Evolutionary conservation across 345 rosid genomes (phyloP), one percentile per base, ranked within the genome.

Genomic region (Geranium brycei): DNA sequence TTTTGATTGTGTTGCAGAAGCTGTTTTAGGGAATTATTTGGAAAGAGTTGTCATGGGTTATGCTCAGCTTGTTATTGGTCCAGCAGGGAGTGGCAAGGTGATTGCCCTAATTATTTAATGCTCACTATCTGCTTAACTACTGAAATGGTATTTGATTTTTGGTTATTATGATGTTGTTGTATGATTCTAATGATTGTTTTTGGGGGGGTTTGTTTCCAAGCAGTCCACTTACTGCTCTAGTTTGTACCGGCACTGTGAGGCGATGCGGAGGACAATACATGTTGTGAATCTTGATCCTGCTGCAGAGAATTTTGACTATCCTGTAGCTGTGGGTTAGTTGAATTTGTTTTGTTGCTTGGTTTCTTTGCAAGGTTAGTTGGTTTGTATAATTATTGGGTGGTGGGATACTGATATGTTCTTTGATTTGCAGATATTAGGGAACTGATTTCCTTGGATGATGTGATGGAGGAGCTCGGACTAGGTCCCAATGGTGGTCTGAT

Each of bases 221-320:
- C 83, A 92, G 98, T 92, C 95, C 14, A 92, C 98, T 65, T 92
- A 92, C 75, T 89, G 97, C 71, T 86, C 91, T 62, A 82, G 87
- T 71, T 72, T 92, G 75, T 68, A 77, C 76, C 82, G 66, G 72
- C 88, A 89, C 61, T 89, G 98, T 55, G 81, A 87, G 73, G 76
- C 88, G 2, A 19, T 79, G 17, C 84, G 86, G 51, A 80, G 90
- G 64, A 76, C 93, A 10, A 79, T 89, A 59, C 72, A 86, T 73
- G 67, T 90, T 51, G 93, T 90, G 63, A 87, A 93, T 77, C 76
- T 90, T 17, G 96, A 93, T 79, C 97, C 99, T 66, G 96, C 97
- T 57, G 99, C 96, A 0, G 99, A 90, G 66, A 79, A 75, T 68
- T 90, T 90, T 63, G 84, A 90, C 62, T 90, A 93, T 77, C 99